Base-by-base conservation (phyloP, 2,329 filamentous ascomycete genomes). In the Penicillium sp. region DNA sequence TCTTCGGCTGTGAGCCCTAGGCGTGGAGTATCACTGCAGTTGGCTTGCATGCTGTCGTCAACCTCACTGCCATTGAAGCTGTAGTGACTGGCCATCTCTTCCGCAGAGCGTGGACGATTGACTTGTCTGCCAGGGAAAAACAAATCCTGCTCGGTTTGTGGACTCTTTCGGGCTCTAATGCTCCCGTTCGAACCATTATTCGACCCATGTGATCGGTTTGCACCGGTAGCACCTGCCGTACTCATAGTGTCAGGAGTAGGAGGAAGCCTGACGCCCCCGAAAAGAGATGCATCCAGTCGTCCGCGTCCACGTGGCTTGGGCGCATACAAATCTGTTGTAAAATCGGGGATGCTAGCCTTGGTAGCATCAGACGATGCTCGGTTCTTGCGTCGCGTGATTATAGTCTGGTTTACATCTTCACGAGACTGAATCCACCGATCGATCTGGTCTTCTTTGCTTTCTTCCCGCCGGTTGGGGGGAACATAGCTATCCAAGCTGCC, bases 171-270 rank as follows among this genome's bases (percentile, higher is more conserved):
- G 1, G 65, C 66, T 31, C 64, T 61, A 50, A 72, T 71, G 49
- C 73, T 77, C 21, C 69, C 65, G 43, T 74, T 72, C 1, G 74
- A 55, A 2, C 29, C 46, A 45, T 74, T 72, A 45, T 74, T 72
- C 0, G 74, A 55, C 5, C 46, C 53, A 39, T 71, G 71, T 2
- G 53, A 57, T n/a, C 49, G 54, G 27, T 57, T 53, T 15, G 67
- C 65, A 2, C 64, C 65, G 8, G 63, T 64, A 23, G 67, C 68
- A 50, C 71, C 67, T 46, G 72, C 71, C 3, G 74, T 77, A 46
- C 72, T 76, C 75, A 77, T 77, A 2, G 75, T 77, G 51, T 77
- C 75, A 3, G 75, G 75, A 1, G 75, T 77, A 13, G 75, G 75
- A 21, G 75, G 75, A 5, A 77, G 65, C 16, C 66, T 69, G 11